Base-by-base conservation (phyloP, 495 filamentous ascomycete genomes). In the Recurvomyces mirabilis region DNA sequence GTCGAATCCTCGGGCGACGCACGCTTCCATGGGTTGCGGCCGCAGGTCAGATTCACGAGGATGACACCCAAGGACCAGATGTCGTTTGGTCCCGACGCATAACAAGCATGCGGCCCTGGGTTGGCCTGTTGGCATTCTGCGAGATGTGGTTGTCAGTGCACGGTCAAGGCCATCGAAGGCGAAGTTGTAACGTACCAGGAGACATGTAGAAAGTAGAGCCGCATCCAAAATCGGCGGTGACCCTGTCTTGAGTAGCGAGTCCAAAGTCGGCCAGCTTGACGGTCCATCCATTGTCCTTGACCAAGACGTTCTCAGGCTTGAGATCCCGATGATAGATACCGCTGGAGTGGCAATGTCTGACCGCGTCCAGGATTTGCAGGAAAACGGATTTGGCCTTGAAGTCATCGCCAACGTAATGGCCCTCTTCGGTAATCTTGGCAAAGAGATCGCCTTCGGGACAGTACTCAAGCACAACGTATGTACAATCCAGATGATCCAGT, bases 201-300 rank as follows among this genome's bases (percentile, higher is more conserved):
- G 82, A 89, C 93, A 96, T 96, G 69, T 99, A 96, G 61, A 99
- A 96, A 12, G 91, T 96, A 14, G 89, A 95, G 38, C 91, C 91
- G 63, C 93, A 99, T 43, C 93, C 93, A 64, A 93, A 95, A 63
- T 99, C 91, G 48, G 87, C 79, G 47, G 89, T 93, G 47, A 79
- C 67, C 42, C 78, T 73, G 46, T 89, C 84, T 23, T 75, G 75
- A 18, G 86, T 96, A 32, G 91, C 91, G 29, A 96, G 74, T 57
- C 93, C 91, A 70, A 99, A 99, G 62, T 96, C 91, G 49, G 93
- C 91, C 41, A 99, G 74, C 66, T 96, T 94, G 55, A 94, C 85
- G 19, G 84, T 88, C 65, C 79, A 74, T 44, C 88, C 89, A 45
- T 75, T 69, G 66, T 93, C 79, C 48, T 83, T 82, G 43, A 96